A percentile compares a stretch with the other conserved stretches of the same genome.
These are phyloP conservation scores for Aspergillus japonicus DNA, from an alignment of 2,329 filamentous ascomycete species.

Conservation along the genomic window DNA sequence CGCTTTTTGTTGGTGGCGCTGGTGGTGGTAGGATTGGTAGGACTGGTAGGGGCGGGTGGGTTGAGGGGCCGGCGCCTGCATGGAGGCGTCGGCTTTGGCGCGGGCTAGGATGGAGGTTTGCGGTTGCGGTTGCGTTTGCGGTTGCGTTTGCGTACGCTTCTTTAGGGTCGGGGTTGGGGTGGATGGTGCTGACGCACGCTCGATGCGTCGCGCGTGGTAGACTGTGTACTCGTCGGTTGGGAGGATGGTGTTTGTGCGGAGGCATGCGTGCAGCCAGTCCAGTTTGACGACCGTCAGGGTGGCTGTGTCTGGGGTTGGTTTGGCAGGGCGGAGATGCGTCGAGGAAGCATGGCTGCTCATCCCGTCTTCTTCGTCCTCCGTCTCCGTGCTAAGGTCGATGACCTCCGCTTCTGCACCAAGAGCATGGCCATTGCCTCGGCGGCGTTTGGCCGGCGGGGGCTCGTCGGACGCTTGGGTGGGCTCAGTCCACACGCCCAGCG, in stretches of 20 bases:
- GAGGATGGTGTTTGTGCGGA: constrained; percentile 43
- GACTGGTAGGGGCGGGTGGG: constrained; percentile 19
- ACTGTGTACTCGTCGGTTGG: constrained; percentile 52
- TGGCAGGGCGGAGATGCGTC: constrained; percentile 10
- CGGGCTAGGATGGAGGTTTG: constrained; percentile 50
- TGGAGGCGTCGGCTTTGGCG: constrained; percentile 50
- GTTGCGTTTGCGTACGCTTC: neutral
- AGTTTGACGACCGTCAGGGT: constrained; percentile 52
- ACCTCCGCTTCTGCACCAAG: constrained; percentile 7
- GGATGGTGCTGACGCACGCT: constrained; percentile 30
- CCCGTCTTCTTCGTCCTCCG: constrained; percentile 29
- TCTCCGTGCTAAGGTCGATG: constrained; percentile 33
- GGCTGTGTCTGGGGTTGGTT: constrained; percentile 8
- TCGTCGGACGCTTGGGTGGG: constrained; percentile 16
- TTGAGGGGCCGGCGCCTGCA: constrained; percentile 1
- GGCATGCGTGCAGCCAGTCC: constrained; percentile 55
- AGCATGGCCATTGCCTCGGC: constrained; percentile 17
- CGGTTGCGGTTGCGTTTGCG: neutral
- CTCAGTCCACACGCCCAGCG: constrained; percentile 57
- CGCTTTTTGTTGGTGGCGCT: constrained; percentile 5
- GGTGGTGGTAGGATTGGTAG: constrained; percentile 7
- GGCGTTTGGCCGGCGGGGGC: constrained; percentile 29
- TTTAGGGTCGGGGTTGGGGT: neutral
- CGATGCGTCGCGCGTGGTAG: constrained; percentile 50
- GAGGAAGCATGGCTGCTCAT: constrained; percentile 13